Base-by-base conservation (phyloP, 75 land plant genomes). In the Pinus albicaulis region DNA sequence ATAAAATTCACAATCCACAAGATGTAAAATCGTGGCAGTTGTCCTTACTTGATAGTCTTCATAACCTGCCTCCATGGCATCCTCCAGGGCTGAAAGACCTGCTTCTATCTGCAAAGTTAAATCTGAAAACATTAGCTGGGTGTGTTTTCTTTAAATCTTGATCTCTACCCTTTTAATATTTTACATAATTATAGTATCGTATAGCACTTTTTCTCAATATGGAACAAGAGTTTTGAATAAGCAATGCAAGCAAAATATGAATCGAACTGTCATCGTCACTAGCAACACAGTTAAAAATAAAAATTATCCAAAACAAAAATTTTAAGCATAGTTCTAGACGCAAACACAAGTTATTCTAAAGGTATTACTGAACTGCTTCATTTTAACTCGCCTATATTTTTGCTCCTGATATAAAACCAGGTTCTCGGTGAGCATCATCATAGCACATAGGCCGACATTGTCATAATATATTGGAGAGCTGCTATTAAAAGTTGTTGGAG, bases 71-170 rank as follows among this genome's bases (percentile, higher is more conserved):
- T 90, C 59, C 89, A 97, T 14, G 28, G 99, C 98, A 71, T 95
- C 98, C 76, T 89, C 91, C 41, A 97, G 86, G 31, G 99, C 99
- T 60, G 98, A 92, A 4, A 97, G 86, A 17, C 92, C 99, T 80
- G 99, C 99, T 81, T 97, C 92, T 72, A 91, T 44, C 99, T 92
- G 83, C 63, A 76, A 24, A 77, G 17, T 68, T 38, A 36, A 38
- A 38, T 68, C n/a, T 68, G 11, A 38, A 8, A 13, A 63, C 36
- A 3, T 68, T 38, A 41, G 41, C 41, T 34, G 53, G 71, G 3
- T 38, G 20, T 20, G 20, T 34, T 19, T 66, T 38, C 36, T 19
- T 17, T 66, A 8, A 61, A 48, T 19, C 71, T 20, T 66, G 71
- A 12, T 19, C 1, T 20, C 8, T 19, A 66, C n/a, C 5, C 48